phyloP scores from a whole-genome alignment of 768 basidiomycete species.

The Termitomyces sp. region DNA sequence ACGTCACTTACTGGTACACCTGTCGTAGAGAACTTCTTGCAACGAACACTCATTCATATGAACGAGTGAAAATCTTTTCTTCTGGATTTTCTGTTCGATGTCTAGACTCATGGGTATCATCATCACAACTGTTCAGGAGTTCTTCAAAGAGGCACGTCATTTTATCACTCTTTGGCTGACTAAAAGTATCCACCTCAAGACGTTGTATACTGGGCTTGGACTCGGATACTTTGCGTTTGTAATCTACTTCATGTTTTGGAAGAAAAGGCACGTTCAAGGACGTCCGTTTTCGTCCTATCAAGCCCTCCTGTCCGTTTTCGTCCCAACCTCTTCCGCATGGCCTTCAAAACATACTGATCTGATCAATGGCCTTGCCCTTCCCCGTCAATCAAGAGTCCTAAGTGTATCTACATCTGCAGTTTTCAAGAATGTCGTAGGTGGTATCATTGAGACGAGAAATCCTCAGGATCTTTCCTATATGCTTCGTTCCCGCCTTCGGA shows the following conservation, averaged over 20 bases:
- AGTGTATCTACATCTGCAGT: conserved; percentile 28
- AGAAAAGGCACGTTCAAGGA: background rate
- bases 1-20: background rate
- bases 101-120: background rate
- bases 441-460: conserved; percentile 40
- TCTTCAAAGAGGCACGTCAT: background rate
- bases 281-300: conserved; percentile 18
- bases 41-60: too few species aligned
- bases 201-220: background rate
- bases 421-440: conserved; percentile 28
- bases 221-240: background rate
- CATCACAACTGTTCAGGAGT: background rate
- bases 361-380: conserved; percentile 16
- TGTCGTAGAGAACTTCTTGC: background rate
- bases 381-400: conserved; percentile 17
- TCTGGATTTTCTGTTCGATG: too few species aligned
- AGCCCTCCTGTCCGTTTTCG: conserved; percentile 35
- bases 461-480: conserved; percentile 32
- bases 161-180: background rate
- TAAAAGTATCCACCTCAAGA: background rate
- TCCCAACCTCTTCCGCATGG: conserved; percentile 41
- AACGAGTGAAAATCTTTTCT: background rate
- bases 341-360: conserved; percentile 29
- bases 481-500: conserved; percentile 23
- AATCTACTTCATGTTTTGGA: background rate